A percentile compares a stretch with the other conserved stretches of the same genome.
phyloP scores from a whole-genome alignment of 768 basidiomycete genomes.

The Podaxis sp. region DNA sequence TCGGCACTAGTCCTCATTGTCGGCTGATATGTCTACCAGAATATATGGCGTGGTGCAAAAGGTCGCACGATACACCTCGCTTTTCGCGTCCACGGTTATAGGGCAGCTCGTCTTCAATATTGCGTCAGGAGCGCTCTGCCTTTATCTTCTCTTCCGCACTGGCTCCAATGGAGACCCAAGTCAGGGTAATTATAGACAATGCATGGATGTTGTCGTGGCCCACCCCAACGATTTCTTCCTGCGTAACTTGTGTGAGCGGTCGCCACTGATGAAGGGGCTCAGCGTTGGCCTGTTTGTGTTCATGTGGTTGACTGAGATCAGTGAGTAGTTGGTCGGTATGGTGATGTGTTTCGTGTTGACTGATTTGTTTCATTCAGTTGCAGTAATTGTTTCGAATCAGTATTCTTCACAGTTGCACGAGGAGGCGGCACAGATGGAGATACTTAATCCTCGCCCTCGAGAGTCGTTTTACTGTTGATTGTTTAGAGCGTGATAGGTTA shows the following conservation, averaged over 20 bases:
- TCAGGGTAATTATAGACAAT: neutral
- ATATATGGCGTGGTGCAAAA: constrained; percentile 20
- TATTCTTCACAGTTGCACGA: constrained; percentile 3
- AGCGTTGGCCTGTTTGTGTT: constrained; percentile 7
- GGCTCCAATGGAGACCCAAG: neutral
- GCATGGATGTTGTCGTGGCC: constrained; percentile 10
- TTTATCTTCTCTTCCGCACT: constrained; percentile 28
- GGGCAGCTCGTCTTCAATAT: constrained; percentile 30
- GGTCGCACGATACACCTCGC: constrained; percentile 13
- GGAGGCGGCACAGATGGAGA: constrained; percentile 10
- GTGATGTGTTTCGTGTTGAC: neutral
- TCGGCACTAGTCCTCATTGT: too few species aligned
- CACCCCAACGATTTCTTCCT: constrained; percentile 3
- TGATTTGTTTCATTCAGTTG: neutral
- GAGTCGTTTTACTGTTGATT: constrained; percentile 12
- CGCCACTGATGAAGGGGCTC: constrained; percentile 4
- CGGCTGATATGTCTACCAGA: constrained; percentile 5
- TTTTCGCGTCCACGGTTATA: constrained; percentile 23
- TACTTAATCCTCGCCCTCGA: neutral
- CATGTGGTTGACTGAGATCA: constrained; percentile 9
- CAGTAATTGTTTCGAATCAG: constrained; percentile 7
- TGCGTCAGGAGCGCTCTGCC: constrained; percentile 27
- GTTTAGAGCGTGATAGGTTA: neutral
- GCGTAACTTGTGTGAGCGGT: constrained; percentile 8
- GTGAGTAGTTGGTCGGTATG: constrained; percentile 7